Conservation (phyloP, 805 yeast genomes). For the Metahyphopichia silvanorum region DNA sequence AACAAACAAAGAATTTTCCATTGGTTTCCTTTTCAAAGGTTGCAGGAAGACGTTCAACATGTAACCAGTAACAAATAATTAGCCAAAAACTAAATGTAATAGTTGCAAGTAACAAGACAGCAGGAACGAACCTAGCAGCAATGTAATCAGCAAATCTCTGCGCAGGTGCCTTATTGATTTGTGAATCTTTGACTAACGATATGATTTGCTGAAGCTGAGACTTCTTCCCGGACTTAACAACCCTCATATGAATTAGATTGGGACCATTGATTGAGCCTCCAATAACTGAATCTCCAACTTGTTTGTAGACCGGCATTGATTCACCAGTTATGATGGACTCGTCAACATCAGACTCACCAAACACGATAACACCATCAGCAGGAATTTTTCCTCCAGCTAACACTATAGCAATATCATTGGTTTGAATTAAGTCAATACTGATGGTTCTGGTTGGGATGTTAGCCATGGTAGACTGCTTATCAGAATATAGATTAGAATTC, state of each 20-base stretch:
- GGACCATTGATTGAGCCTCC: slow-evolving; percentile 92
- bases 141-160: slow-evolving; percentile 84
- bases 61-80: slow-evolving; percentile 24
- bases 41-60: slow-evolving; percentile 35
- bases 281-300: slow-evolving; percentile 57
- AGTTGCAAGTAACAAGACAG: slow-evolving; percentile 58
- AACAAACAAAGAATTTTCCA: slow-evolving; percentile 62
- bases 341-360: slow-evolving; percentile 80
- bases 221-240: slow-evolving; percentile 70
- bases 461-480: slow-evolving; percentile 9
- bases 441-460: slow-evolving; percentile 45
- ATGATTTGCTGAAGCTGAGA: slow-evolving; percentile 89
- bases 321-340: slow-evolving; percentile 95
- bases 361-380: slow-evolving; percentile 80
- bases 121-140: slow-evolving; percentile 84
- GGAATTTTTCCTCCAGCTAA: slow-evolving; percentile 88
- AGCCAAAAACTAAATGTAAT: slow-evolving; percentile 54
- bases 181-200: slow-evolving; percentile 83
- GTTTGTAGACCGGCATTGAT: slow-evolving; percentile 68
- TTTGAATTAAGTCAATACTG: slow-evolving; percentile 75
- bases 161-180: slow-evolving; percentile 82
- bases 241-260: slow-evolving; percentile 65
- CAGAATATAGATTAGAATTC: slow-evolving; percentile 2
- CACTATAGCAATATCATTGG: slow-evolving; percentile 70
- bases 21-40: slow-evolving; percentile 44